Conservation (phyloP, 345 rosid genomes). For the Gossypium australe region DNA sequence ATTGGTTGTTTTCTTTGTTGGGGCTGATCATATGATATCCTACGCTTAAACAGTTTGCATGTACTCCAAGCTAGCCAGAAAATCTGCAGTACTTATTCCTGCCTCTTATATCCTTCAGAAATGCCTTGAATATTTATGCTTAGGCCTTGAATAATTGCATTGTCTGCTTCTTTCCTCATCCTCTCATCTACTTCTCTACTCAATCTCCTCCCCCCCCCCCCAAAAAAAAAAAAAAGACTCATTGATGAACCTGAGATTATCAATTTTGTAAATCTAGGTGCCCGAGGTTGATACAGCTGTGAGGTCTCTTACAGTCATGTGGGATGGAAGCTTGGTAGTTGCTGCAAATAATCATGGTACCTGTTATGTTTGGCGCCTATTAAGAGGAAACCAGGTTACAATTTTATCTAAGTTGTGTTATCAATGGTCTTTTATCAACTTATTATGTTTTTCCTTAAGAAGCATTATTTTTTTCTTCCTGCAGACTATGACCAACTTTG, state of each 20-base stretch:
- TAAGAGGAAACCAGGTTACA: conserved; percentile 69
- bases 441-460: not conserved
- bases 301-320: conserved; percentile 86
- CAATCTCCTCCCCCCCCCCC: no score
- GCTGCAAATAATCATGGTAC: conserved; percentile 94
- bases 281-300: conserved; percentile 92
- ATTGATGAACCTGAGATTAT: not conserved
- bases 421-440: not conserved
- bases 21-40: not conserved
- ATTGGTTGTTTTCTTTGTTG: not conserved
- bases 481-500: conserved; percentile 90
- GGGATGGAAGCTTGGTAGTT: conserved; percentile 96
- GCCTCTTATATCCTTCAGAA: not conserved
- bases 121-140: not conserved
- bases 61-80: conserved; percentile 3
- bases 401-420: conserved; percentile 2
- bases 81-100: not conserved
- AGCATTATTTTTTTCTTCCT: conserved; percentile 9
- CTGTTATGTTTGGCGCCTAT: conserved; percentile 90
- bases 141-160: not conserved
- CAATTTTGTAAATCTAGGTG: conserved; percentile 37
- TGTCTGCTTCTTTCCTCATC: not conserved
- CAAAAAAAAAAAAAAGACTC: not conserved
- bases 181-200: not conserved
- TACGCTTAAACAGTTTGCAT: not conserved